phyloP scores from a whole-genome alignment of 2,329 filamentous ascomycete species.

The Teratosphaeria viscida region DNA sequence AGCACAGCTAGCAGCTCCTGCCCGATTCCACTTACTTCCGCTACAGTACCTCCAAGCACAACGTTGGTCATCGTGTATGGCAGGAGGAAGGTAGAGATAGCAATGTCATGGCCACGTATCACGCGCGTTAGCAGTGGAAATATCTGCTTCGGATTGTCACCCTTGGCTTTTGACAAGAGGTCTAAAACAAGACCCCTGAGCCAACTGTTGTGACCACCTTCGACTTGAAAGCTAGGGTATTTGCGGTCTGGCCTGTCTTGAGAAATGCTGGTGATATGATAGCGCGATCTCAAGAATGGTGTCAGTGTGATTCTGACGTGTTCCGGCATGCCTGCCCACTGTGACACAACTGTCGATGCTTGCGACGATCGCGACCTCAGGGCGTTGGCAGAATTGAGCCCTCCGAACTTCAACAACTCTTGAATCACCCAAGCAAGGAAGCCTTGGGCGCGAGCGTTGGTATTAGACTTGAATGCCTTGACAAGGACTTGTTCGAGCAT shows the following conservation, averaged over 20 bases:
- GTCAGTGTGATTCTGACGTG: constrained; percentile 69
- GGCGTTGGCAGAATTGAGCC: constrained; percentile 51
- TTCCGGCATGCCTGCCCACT: constrained; percentile 69
- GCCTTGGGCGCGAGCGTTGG: constrained; percentile 76
- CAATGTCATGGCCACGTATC: constrained; percentile 74
- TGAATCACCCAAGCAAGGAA: constrained; percentile 95
- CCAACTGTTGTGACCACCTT: constrained; percentile 68
- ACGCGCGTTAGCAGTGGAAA: constrained; percentile 75
- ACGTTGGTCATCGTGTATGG: constrained; percentile 81
- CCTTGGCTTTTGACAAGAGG: constrained; percentile 67
- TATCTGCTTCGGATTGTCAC: constrained; percentile 60
- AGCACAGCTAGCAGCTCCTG: constrained; percentile 66
- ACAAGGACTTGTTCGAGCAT: constrained; percentile 80
- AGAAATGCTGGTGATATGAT: constrained; percentile 48
- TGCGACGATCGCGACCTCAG: constrained; percentile 44
- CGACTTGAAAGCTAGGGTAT: constrained; percentile 69
- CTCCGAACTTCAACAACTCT: constrained; percentile 68
- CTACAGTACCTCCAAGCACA: constrained; percentile 59
- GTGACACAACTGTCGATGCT: constrained; percentile 47
- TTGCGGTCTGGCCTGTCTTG: constrained; percentile 18
- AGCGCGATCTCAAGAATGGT: constrained; percentile 79
- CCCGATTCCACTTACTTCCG: constrained; percentile 55
- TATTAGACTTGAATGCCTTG: constrained; percentile 81
- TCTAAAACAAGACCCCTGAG: constrained; percentile 70
- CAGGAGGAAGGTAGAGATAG: constrained; percentile 77